Conservation (phyloP, 768 basidiomycete genomes). For the Termitomyces eurrhizus region DNA sequence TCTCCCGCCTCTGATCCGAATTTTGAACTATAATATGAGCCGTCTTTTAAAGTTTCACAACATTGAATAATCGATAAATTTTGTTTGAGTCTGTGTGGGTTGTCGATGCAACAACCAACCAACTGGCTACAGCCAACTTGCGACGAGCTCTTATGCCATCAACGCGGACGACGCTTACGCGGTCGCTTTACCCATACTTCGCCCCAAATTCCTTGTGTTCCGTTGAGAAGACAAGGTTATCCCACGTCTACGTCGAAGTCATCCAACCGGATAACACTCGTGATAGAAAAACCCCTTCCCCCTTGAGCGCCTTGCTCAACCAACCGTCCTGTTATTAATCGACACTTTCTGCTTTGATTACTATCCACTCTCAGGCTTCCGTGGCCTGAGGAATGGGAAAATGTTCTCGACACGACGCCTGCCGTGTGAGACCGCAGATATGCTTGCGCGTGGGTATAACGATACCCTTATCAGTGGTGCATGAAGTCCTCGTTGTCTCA, state of each 20-base stretch:
- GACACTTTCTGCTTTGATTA: background rate
- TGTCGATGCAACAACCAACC: background rate
- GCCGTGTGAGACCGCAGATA: background rate
- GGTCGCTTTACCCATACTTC: background rate
- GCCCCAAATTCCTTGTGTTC: background rate
- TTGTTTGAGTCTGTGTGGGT: constrained; percentile 1
- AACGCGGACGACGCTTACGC: background rate
- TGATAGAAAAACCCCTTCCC: background rate
- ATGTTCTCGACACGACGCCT: background rate
- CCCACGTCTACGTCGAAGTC: background rate
- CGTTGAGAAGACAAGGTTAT: background rate
- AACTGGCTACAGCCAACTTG: background rate
- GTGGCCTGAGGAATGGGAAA: background rate
- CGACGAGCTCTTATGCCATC: background rate
- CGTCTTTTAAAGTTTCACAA: background rate
- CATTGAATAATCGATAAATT: background rate
- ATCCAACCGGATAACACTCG: background rate
- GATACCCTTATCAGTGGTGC: background rate
- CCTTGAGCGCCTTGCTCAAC: background rate
- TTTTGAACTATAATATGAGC: background rate
- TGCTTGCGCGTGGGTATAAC: background rate
- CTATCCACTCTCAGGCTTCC: background rate
- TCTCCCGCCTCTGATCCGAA: background rate
- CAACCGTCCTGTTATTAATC: background rate
- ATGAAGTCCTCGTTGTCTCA: background rate